phyloP scores from a whole-genome alignment of 257 asterid species.

The Penstemon newberryi region DNA sequence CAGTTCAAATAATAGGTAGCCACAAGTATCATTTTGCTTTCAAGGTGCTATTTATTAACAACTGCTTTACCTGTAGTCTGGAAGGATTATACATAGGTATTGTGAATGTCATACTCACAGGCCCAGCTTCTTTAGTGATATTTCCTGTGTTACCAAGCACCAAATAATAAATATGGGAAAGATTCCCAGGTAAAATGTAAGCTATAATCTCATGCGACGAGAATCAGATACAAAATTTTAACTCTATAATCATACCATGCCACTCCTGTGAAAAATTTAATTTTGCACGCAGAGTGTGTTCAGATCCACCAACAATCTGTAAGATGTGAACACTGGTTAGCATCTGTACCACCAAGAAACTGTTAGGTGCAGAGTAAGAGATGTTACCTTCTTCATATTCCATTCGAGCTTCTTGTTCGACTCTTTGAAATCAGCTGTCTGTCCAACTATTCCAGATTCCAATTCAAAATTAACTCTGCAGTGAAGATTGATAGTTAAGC shows the following conservation, averaged over 20 bases:
- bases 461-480: slow-evolving; percentile 85
- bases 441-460: slow-evolving; percentile 93
- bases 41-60: slow-evolving; percentile 12
- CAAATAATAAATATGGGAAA: slow-evolving; percentile 17
- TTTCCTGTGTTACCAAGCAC: slow-evolving; percentile 57
- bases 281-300: slow-evolving; percentile 92
- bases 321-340: slow-evolving; percentile 31
- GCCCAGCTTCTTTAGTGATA: slow-evolving; percentile 98
- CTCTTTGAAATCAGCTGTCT: slow-evolving; percentile 91
- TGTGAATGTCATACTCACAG: slow-evolving; percentile 96
- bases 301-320: slow-evolving; percentile 95
- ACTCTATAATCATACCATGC: slow-evolving; percentile 57
- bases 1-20: slow-evolving; percentile 8
- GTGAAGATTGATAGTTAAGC: slow-evolving; percentile 2
- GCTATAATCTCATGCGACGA: slow-evolving; percentile 4
- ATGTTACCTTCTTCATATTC: slow-evolving; percentile 84
- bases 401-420: slow-evolving; percentile 84
- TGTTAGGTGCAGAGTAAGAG: slow-evolving; percentile 25
- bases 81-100: slow-evolving; percentile 98
- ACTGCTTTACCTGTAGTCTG: slow-evolving; percentile 77
- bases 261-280: slow-evolving; percentile 87
- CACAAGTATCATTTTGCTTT: slow-evolving; percentile 3
- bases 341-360: slow-evolving; percentile 3
- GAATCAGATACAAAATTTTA: slow-evolving; percentile 17
- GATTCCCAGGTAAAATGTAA: background rate